Base-by-base conservation (phyloP, 257 asterid species). In the Plantago ovata region DNA sequence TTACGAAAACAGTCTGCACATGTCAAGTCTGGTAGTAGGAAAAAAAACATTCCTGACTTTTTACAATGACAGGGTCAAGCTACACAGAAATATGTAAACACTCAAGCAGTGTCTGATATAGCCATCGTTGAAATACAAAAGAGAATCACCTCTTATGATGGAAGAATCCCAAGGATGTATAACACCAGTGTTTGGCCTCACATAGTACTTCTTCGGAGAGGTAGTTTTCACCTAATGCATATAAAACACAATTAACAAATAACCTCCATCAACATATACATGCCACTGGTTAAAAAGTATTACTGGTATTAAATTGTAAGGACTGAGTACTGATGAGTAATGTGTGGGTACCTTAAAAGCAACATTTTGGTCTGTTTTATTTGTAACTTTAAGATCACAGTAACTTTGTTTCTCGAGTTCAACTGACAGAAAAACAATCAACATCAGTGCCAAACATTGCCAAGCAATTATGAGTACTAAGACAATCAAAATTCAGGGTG, bases 181-280 rank as follows among this genome's bases (percentile, higher is more conserved):
- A 5, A 89, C 82, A 21, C 92, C 95, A 3, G 82, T 72, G 77
- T 89, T 83, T 54, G 97, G 97, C 43, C 95, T 79, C 55, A 89
- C 97, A 70, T 78, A 89, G 61, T 85, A 89, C 74, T 85, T 89
- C 81, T 81, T 83, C 4, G 97, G 95, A 28, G 97, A 83, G 21
- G 97, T 89, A 44, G 95, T 89, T 77, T 89, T 89, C 62, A 89
- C 94, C 97, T 89, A 28, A 41, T 59, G 23, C 13, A 53, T 21
- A 42, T 38, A 39, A 39, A 46, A 12, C 20, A 49, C 3, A 5
- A 39, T 11, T 13, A 39, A 6, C 12, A 28, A 1, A 38, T 42
- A 24, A 18, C 7, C 13, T n/a, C 21, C 11, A 21, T 20, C 41
- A 33, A 9, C 13, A 56, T 16, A 13, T 11, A 56, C 46, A 56